Percentiles rank a stretch among this genome's conserved stretches.
Evolutionary conservation across 2,329 filamentous ascomycete species (phyloP).

Genomic region (Pseudogymnoascus sp.): DNA sequence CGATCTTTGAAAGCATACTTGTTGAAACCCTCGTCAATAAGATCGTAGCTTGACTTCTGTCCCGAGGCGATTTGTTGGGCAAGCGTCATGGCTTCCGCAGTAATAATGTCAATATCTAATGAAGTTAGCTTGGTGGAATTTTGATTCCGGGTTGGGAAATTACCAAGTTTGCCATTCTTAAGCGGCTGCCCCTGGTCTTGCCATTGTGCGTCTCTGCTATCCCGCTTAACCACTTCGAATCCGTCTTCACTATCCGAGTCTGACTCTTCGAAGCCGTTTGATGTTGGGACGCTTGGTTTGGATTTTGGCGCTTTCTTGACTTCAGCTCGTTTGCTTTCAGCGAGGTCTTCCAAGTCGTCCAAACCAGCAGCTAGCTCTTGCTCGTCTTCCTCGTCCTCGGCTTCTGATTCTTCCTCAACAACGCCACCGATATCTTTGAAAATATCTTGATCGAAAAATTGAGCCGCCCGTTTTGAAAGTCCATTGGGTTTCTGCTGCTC

Average conservation of each 20-base stretch:
- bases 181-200: constrained; percentile 58
- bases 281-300: constrained; percentile 24
- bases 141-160: constrained; percentile 18
- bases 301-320: constrained; percentile 28
- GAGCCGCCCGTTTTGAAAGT: constrained; percentile 76
- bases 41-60: constrained; percentile 69
- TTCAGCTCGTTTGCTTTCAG: constrained; percentile 29
- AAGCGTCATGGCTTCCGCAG: constrained; percentile 97
- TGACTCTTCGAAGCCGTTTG: constrained; percentile 15
- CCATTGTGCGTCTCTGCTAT: constrained; percentile 53
- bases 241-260: constrained; percentile 38
- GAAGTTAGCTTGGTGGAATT: constrained; percentile 19
- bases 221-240: constrained; percentile 58
- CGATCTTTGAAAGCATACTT: constrained; percentile 84
- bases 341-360: constrained; percentile 23
- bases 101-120: constrained; percentile 92
- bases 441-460: constrained; percentile 92
- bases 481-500: constrained; percentile 45
- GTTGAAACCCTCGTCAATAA: constrained; percentile 90
- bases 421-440: constrained; percentile 76
- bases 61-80: constrained; percentile 88
- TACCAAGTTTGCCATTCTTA: constrained; percentile 58
- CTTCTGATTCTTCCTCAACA: constrained; percentile 47
- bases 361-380: constrained; percentile 34
- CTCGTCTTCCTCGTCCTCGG: constrained; percentile 37